Base-by-base conservation (phyloP, 2,329 filamentous ascomycete species). In the Trichoderma koningiopsis region DNA sequence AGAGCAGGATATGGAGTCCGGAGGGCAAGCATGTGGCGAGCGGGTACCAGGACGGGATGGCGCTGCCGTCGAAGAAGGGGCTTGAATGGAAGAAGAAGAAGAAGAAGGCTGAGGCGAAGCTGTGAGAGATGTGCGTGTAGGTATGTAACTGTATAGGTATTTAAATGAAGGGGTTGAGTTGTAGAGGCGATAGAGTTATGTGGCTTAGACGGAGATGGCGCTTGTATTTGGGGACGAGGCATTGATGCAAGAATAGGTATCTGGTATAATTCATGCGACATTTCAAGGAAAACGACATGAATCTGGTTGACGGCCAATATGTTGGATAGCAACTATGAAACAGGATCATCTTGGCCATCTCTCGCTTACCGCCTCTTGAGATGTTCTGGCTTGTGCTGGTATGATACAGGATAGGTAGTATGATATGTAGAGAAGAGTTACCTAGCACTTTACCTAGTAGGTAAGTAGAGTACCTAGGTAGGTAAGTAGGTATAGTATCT, bases 1-100 rank as follows among this genome's bases (percentile, higher is more conserved):
- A 83, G 74, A 82, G 79, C 66, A 84, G 83, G 76, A 82, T 86
- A 37, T 88, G 86, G 86, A 87, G 85, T 70, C 85, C 86, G 0
- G 72, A 76, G 3, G 85, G 86, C 3, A 78, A 82, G 27, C 86
- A 87, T 72, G 81, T 88, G 1, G 86, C 85, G 5, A 86, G 83
- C 0, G 84, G 83, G 57, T 87, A 85, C 69, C 86, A 88, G 71
- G 86, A 88, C 70, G 85, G 85, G 3, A 80, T 86, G 11, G 71
- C 82, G 29, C 68, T 77, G 37, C 80, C 79, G 6, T 47, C 37
- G 7, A 68, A 71, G 43, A 74, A 72, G 70, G 72, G 7, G 16
- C 16, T 43, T 19, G 16, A 49, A 24, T 19, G 71, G 72, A 73
- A 70, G 63, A n/a, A n/a, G n/a, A n/a, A n/a, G n/a, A n/a, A n/a